Conservation (phyloP, 2,329 filamentous ascomycete genomes). For the Ophiostoma ips region DNA sequence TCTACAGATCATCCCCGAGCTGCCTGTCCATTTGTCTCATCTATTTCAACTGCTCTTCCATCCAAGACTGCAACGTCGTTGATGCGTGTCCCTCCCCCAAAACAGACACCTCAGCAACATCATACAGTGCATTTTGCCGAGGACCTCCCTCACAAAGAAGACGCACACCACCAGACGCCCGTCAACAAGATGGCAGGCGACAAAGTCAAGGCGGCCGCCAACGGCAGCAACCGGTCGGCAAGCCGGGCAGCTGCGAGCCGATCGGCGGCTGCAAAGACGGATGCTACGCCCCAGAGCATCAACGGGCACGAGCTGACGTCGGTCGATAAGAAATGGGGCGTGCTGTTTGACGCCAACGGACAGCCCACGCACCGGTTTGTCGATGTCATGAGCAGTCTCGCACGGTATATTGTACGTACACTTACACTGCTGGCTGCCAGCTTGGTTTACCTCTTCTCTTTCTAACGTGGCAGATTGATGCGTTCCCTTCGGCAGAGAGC, state of each 20-base stretch:
- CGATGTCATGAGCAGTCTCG: conserved; percentile 60
- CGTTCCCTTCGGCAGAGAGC: neutral
- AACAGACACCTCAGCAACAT: neutral
- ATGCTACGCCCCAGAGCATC: neutral
- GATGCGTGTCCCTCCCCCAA: no score
- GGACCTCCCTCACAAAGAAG: no score
- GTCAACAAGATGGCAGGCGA: neutral
- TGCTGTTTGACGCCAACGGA: conserved; percentile 54
- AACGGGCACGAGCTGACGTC: conserved; percentile 1
- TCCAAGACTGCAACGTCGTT: no score
- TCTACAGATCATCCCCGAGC: neutral
- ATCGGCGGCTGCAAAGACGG: neutral
- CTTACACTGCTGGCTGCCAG: neutral
- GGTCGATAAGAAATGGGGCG: conserved; percentile 43
- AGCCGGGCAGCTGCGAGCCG: neutral
- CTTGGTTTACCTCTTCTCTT: neutral
- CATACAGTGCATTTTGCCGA: neutral
- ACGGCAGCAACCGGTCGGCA: neutral
- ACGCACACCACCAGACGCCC: no score
- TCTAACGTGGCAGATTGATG: neutral
- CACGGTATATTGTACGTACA: conserved; percentile 51
- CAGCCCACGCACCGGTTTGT: conserved; percentile 53
- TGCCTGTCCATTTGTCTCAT: neutral
- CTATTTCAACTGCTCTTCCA: neutral
- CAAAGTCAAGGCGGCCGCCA: neutral